These are phyloP conservation scores for Kluyveromyces sp. DNA, from an alignment of 1,139 yeast genomes.

Conservation along the genomic window DNA sequence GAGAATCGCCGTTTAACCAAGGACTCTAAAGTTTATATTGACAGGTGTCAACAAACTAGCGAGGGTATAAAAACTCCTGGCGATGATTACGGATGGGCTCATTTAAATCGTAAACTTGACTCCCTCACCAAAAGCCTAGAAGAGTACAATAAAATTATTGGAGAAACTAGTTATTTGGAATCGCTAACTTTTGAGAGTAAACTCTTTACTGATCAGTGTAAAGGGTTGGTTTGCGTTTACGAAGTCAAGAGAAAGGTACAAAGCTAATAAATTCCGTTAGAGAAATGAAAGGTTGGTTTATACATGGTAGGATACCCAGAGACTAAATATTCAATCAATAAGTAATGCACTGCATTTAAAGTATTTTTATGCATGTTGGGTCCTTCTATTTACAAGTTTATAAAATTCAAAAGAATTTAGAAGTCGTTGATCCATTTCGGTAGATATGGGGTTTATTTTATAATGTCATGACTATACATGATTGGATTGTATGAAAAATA, in stretches of 20 bases:
- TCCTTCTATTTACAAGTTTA: background rate
- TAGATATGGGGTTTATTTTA: too few species aligned
- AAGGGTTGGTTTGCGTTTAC: background rate
- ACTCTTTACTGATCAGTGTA: constrained; percentile 16
- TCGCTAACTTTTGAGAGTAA: constrained; percentile 17
- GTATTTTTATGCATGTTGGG: too few species aligned
- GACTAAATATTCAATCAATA: background rate
- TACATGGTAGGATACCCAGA: constrained; percentile 21
- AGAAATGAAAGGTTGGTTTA: constrained; percentile 29
- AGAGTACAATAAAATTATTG: constrained; percentile 9
- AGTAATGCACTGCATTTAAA: background rate
- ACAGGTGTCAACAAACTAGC: constrained; percentile 30
- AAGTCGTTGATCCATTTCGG: too few species aligned
- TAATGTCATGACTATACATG: background rate
- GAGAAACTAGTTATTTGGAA: constrained; percentile 10
- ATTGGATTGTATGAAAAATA: background rate
- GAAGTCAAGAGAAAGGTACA: constrained; percentile 3
- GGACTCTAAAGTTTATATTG: constrained; percentile 32
- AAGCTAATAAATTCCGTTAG: constrained; percentile 15
- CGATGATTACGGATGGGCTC: constrained; percentile 22
- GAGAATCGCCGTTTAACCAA: constrained; percentile 36
- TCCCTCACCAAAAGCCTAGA: constrained; percentile 10
- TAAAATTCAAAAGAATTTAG: background rate
- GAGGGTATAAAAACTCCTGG: constrained; percentile 28
- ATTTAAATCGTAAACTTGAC: constrained; percentile 19